phyloP scores from a whole-genome alignment of 352 stramenopile species.

The Phytophthora tubulina region DNA sequence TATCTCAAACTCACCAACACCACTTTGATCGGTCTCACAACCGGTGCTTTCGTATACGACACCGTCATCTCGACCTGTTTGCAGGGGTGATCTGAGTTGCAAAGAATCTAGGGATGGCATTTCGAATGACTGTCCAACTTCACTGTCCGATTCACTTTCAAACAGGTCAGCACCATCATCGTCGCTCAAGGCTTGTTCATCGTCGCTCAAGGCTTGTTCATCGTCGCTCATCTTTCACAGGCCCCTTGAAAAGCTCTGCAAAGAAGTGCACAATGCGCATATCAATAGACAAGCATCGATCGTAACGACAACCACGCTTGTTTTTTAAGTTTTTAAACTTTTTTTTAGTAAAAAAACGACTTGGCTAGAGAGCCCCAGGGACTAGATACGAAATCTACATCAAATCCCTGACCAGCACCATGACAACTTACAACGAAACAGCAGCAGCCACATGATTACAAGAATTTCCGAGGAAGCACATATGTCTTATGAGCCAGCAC shows the following conservation, averaged over 20 bases:
- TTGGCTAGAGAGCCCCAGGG: too few relatives aligned
- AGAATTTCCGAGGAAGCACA: conserved; percentile 7
- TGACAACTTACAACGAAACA: too few relatives aligned
- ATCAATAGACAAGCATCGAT: conserved; percentile 21
- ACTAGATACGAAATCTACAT: too few relatives aligned
- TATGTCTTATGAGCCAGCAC: too few relatives aligned
- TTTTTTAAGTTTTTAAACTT: conserved; percentile 9
- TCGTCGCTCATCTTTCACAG: conserved; percentile 27
- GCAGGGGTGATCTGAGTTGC: not conserved
- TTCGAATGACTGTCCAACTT: conserved; percentile 25
- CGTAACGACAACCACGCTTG: conserved; percentile 11
- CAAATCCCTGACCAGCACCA: not conserved
- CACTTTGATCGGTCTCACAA: conserved; percentile 7
- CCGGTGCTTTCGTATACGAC: not conserved
- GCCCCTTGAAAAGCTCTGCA: not conserved
- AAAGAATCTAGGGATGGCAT: conserved; percentile 17
- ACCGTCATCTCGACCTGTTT: conserved; percentile 4
- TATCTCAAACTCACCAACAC: not conserved
- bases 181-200: conserved; percentile 20
- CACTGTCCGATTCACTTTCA: conserved; percentile 13
- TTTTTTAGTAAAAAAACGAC: not conserved
- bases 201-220: too few relatives aligned
- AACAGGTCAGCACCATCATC: conserved; percentile 31
- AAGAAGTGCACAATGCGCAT: not conserved
- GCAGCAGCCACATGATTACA: conserved; percentile 10